phyloP scores from a whole-genome alignment of 2,329 filamentous ascomycete species.

The Phialemoniopsis sp. region DNA sequence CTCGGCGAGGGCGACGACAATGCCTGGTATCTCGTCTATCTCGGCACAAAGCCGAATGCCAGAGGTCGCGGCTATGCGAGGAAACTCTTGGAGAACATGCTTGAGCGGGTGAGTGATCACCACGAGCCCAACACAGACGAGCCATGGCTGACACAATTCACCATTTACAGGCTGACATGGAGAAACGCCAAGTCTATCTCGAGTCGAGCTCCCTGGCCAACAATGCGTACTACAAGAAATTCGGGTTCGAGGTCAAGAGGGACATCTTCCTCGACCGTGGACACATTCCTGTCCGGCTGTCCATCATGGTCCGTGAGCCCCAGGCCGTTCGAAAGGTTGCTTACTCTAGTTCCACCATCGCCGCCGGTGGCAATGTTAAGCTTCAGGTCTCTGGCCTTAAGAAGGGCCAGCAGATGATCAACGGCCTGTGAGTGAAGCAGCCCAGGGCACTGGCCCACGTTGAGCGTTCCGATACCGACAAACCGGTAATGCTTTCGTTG shows the following conservation, averaged over 20 bases:
- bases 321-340: conserved; percentile 17
- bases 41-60: conserved; percentile 69
- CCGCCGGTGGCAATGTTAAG: not conserved
- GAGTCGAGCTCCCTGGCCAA: conserved; percentile 71
- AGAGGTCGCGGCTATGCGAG: conserved; percentile 70
- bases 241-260: conserved; percentile 65
- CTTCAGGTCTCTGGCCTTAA: not conserved
- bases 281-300: conserved; percentile 57
- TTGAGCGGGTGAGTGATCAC: conserved; percentile 45
- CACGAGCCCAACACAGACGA: not conserved
- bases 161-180: conserved; percentile 55
- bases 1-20: conserved; percentile 63
- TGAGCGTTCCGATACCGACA: too few species aligned
- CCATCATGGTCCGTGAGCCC: conserved; percentile 81
- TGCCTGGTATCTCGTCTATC: conserved; percentile 79
- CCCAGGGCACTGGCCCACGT: too few species aligned
- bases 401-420: not conserved
- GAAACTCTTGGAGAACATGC: conserved; percentile 68
- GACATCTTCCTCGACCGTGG: conserved; percentile 60
- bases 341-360: not conserved
- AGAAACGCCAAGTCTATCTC: conserved; percentile 68
- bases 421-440: not conserved
- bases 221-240: conserved; percentile 67
- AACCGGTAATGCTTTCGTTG: too few species aligned
- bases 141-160: not conserved